phyloP scores from a whole-genome alignment of 805 yeast species.

The Barnettozyma sp. region DNA sequence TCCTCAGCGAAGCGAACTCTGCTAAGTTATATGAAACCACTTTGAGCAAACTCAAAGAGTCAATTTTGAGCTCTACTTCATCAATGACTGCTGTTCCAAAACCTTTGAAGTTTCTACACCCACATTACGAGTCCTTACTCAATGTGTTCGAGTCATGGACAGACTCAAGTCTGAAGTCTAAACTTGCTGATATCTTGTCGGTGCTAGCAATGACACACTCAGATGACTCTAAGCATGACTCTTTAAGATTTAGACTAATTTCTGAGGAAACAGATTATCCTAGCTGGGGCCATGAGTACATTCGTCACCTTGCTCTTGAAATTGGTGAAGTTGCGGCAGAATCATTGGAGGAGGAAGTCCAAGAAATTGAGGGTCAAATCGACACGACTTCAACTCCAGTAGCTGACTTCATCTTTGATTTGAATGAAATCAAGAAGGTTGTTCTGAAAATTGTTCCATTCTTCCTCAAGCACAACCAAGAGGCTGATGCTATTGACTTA shows the following conservation, averaged over 20 bases:
- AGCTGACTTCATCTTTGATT: slow-evolving; percentile 22
- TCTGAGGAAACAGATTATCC: slow-evolving; percentile 52
- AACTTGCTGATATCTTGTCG: slow-evolving; percentile 82
- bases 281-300: slow-evolving; percentile 97
- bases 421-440: slow-evolving; percentile 48
- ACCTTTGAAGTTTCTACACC: slow-evolving; percentile 91
- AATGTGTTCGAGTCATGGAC: slow-evolving; percentile 65
- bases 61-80: slow-evolving; percentile 87
- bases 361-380: slow-evolving; percentile 13
- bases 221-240: slow-evolving; percentile 70
- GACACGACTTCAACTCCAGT: slow-evolving; percentile 4
- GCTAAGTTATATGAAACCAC: slow-evolving; percentile 44
- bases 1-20: slow-evolving; percentile 49
- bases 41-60: slow-evolving; percentile 63
- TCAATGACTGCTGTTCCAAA: slow-evolving; percentile 99
- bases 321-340: slow-evolving; percentile 82
- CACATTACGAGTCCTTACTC: slow-evolving; percentile 68
- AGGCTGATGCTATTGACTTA: slow-evolving; percentile 96
- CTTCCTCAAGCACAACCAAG: slow-evolving; percentile 91
- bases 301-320: slow-evolving; percentile 92
- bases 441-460: slow-evolving; percentile 78
- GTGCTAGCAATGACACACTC: slow-evolving; percentile 94
- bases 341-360: slow-evolving; percentile 34
- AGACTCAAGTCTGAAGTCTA: slow-evolving; percentile 38
- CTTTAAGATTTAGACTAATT: slow-evolving; percentile 69